These are phyloP conservation scores for Suillus bovinus DNA, from an alignment of 768 basidiomycete genomes.

Conservation along the genomic window DNA sequence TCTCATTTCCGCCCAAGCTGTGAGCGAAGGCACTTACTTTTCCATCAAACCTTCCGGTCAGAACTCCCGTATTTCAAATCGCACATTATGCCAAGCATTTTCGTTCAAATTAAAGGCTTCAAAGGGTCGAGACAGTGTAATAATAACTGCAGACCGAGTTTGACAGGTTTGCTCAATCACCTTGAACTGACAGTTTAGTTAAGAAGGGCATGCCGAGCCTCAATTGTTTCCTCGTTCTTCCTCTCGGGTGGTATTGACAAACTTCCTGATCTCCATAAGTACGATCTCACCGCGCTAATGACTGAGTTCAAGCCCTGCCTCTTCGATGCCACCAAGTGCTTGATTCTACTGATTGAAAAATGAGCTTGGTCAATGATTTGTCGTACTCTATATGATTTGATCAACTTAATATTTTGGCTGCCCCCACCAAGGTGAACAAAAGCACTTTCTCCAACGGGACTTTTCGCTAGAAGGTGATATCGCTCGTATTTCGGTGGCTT, in stretches of 20 bases:
- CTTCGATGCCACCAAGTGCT: background rate
- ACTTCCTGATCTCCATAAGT: background rate
- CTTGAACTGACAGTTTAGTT: background rate
- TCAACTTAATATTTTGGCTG: background rate
- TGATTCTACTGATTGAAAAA: background rate
- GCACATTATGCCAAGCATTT: background rate
- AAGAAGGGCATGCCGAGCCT: background rate
- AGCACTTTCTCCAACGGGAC: background rate
- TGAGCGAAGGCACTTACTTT: background rate
- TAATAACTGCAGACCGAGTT: background rate
- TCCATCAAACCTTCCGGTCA: background rate
- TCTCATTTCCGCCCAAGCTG: constrained; percentile 1
- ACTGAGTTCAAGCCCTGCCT: background rate
- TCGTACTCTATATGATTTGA: background rate
- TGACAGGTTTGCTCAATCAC: background rate
- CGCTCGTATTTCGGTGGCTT: background rate
- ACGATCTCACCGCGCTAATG: background rate
- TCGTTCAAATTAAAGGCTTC: background rate
- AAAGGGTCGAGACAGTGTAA: background rate
- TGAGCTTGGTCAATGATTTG: background rate
- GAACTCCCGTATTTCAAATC: background rate
- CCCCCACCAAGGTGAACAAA: background rate
- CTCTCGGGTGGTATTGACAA: background rate
- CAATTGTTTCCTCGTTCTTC: background rate
- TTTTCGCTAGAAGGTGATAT: no score